Percentiles rank a stretch among this genome's conserved stretches.
Evolutionary conservation across 164 flowering plant species (phyloP).

Genomic region (Macadamia integrifolia): DNA sequence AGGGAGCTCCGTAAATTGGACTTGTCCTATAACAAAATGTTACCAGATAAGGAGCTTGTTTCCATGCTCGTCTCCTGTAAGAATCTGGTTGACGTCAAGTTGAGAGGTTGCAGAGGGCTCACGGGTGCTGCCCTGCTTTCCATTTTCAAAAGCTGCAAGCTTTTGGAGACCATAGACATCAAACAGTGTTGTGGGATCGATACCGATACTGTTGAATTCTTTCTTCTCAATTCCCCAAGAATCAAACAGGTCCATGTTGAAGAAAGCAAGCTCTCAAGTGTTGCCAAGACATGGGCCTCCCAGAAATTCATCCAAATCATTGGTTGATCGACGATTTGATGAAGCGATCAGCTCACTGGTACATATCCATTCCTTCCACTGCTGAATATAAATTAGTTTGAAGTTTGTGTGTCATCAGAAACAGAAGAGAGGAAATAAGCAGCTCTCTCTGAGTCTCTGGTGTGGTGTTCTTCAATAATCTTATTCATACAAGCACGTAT

Average conservation of each 20-base stretch:
- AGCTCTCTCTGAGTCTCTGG: too few species aligned
- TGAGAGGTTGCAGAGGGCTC: slow-evolving; percentile 59
- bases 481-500: too few species aligned
- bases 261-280: slow-evolving; percentile 50
- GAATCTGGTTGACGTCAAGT: slow-evolving; percentile 42
- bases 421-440: too few species aligned
- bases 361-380: neutral
- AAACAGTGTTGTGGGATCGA: slow-evolving; percentile 42
- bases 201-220: slow-evolving; percentile 39
- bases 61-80: slow-evolving; percentile 64
- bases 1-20: slow-evolving; percentile 50
- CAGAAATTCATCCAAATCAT: slow-evolving; percentile 39
- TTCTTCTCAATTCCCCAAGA: slow-evolving; percentile 33
- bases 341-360: neutral
- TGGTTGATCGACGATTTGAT: slow-evolving; percentile 17
- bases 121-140: slow-evolving; percentile 27
- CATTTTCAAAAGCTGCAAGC: slow-evolving; percentile 43
- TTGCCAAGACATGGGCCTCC: slow-evolving; percentile 33
- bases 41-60: slow-evolving; percentile 60
- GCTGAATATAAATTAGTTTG: neutral
- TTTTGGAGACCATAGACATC: slow-evolving; percentile 46
- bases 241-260: slow-evolving; percentile 52
- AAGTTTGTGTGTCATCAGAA: neutral
- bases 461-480: too few species aligned
- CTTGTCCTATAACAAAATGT: slow-evolving; percentile 63